Evolutionary conservation across 176 grass and related monocot species (phyloP).

Genomic region (Guadua angustifolia): DNA sequence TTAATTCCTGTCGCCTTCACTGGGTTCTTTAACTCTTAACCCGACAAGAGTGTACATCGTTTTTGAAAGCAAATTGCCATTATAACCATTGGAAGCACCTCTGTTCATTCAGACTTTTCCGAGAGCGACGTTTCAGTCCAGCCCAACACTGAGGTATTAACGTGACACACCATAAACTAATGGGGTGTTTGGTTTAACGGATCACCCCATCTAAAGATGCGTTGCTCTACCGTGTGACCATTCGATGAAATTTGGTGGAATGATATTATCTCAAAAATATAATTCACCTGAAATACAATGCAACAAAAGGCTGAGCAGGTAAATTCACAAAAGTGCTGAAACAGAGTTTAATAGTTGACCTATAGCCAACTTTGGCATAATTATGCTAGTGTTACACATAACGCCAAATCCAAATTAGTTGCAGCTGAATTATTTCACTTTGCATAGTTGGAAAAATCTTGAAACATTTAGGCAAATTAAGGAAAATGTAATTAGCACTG

Average conservation of each 20-base stretch:
- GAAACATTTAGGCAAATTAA: not conserved
- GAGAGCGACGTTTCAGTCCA: not conserved
- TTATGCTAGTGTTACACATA: not conserved
- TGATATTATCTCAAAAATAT: no score
- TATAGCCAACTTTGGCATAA: no score
- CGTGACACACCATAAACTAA: not conserved
- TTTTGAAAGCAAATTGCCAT: constrained; percentile 2
- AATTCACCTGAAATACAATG: no score
- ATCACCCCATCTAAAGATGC: no score
- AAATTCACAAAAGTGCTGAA: no score
- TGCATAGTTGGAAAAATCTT: not conserved
- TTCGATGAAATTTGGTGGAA: no score
- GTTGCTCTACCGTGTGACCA: no score
- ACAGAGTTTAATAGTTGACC: no score
- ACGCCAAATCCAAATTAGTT: constrained; percentile 1
- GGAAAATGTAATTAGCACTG: no score
- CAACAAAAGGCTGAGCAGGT: no score
- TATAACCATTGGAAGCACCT: constrained; percentile 10
- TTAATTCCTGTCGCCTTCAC: constrained; percentile 17
- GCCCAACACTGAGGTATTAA: not conserved
- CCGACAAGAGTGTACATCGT: constrained; percentile 27
- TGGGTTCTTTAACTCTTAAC: constrained; percentile 5
- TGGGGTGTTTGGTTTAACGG: no score
- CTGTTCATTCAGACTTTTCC: not conserved
- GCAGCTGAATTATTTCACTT: not conserved